Conservation (phyloP, 306 rosid genomes). For the Prunus mume region DNA sequence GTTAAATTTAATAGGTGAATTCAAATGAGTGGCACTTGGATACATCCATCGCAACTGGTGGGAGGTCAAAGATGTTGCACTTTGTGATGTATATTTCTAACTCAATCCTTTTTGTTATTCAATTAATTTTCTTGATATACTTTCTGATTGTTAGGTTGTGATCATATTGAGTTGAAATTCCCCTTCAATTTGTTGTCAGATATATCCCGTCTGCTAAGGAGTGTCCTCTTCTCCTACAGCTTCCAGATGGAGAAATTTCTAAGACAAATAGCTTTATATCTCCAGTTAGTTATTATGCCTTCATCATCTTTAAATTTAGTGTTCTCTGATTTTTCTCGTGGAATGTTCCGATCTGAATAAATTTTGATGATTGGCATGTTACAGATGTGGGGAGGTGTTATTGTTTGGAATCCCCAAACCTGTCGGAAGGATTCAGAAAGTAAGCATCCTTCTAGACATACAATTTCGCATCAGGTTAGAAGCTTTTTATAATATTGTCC, state of each 20-base stretch:
- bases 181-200: conserved; percentile 38
- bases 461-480: conserved; percentile 63
- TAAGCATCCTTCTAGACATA: conserved; percentile 46
- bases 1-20: conserved; percentile 62
- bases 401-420: conserved; percentile 80
- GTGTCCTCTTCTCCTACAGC: conserved; percentile 86
- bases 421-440: conserved; percentile 50
- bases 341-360: conserved; percentile 13
- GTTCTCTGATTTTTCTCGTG: conserved; percentile 2
- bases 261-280: conserved; percentile 89
- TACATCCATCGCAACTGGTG: conserved; percentile 92
- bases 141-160: background rate
- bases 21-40: conserved; percentile 98
- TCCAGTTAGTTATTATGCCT: conserved; percentile 59
- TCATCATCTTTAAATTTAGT: conserved; percentile 14
- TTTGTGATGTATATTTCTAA: conserved; percentile 87
- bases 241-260: conserved; percentile 79
- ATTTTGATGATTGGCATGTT: conserved; percentile 28
- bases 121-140: background rate
- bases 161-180: background rate
- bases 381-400: conserved; percentile 98
- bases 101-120: conserved; percentile 30
- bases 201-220: conserved; percentile 81
- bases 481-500: conserved; percentile 3
- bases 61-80: conserved; percentile 97